Evolutionary conservation across 768 basidiomycete species (phyloP).

Genomic region (Hypsizygus marmoreus): DNA sequence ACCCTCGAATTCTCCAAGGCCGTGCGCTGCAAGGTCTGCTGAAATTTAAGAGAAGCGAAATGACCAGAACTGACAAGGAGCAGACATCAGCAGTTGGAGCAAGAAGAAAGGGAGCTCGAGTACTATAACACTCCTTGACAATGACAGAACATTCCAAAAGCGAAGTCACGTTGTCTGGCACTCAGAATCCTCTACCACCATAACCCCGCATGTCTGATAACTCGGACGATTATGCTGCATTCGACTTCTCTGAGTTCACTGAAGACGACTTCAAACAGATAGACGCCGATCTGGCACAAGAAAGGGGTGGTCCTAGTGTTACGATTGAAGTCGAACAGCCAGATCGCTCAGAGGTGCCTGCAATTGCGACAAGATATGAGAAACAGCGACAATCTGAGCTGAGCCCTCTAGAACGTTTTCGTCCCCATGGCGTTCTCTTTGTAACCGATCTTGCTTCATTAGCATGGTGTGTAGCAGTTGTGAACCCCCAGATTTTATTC

Average conservation of each 20-base stretch:
- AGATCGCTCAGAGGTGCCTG: too few relatives aligned
- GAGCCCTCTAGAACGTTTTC: constrained; percentile 46
- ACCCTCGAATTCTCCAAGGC: too few relatives aligned
- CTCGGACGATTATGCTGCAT: constrained; percentile 51
- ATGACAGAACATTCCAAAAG: too few relatives aligned
- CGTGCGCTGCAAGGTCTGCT: too few relatives aligned
- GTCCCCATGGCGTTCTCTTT: constrained; percentile 47
- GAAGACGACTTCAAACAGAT: constrained; percentile 54
- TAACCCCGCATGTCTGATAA: too few relatives aligned
- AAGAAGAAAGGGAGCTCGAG: too few relatives aligned
- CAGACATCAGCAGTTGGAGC: too few relatives aligned
- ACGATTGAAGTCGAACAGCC: constrained; percentile 33
- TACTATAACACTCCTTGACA: too few relatives aligned
- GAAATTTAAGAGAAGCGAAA: too few relatives aligned
- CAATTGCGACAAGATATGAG: neutral
- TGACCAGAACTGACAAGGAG: too few relatives aligned
- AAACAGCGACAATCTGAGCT: neutral
- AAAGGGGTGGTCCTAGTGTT: constrained; percentile 31
- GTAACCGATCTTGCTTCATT: constrained; percentile 67
- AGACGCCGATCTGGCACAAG: constrained; percentile 39
- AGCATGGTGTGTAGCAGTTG: constrained; percentile 50
- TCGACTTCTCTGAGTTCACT: constrained; percentile 57
- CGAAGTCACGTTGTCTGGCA: too few relatives aligned
- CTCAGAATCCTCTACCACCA: too few relatives aligned
- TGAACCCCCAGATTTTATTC: neutral